Evolutionary conservation across 306 rosid species (phyloP), one percentile per base, ranked within the genome.

Genomic region (Cyclanthera cordifolia): DNA sequence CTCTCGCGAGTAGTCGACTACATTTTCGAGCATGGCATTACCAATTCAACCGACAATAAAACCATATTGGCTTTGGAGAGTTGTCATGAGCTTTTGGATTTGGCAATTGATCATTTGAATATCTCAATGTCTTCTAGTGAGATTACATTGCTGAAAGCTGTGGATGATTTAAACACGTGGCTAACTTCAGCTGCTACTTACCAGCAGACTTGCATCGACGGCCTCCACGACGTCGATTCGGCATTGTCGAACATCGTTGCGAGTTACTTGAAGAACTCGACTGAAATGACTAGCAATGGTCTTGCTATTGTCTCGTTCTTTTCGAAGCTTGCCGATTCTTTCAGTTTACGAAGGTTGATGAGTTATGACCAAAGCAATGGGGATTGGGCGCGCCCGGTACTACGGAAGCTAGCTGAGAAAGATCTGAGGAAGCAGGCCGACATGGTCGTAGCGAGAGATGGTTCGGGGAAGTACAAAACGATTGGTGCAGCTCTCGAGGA

Each of bases 161-260:
- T 79, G 60, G 91, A 85, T 17, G 94, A 88, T 77, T 85, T 88
- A 15, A 21, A 70, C 65, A 91, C 97, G 14, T 86, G 96, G 97
- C 61, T 88, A 47, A 88, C 89, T 73, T 79, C 91, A 41, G 87
- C 96, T 61, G 91, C 87, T 27, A 88, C 97, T 19, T 81, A 73
- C 71, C 87, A 78, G 46, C 82, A 91, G 21, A 88, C 94, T 2
- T 91, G 95, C 79, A 79, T 79, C 19, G 97, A 91, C 5, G 89
- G 79, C 21, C 34, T 91, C 15, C 78, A 76, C 13, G 82, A 82
- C 3, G 73, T 63, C 30, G 79, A 80, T 54, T 53, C 48, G 53
- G 65, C 67, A 7, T 7, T 80, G 10, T 61, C 63, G 45, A 37
- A 2, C 19, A 53, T 17, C 16, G 25, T 79, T 66, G 47, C 1